Evolutionary conservation across 768 basidiomycete genomes (phyloP), one percentile per base, ranked within the genome.

Genomic region (Xanthoconium purpureum): DNA sequence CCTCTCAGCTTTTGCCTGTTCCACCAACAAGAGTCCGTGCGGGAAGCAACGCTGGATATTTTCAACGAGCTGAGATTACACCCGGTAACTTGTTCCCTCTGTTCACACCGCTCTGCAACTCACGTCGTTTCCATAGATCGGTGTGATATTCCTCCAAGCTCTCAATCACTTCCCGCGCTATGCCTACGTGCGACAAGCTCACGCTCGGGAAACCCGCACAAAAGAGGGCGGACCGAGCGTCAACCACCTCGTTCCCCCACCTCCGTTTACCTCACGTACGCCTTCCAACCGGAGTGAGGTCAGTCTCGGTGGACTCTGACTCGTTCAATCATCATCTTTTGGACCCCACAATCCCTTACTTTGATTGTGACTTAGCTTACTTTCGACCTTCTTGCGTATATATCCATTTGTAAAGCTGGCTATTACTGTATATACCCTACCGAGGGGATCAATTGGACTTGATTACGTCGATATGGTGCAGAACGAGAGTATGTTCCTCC

Each of bases 161-260:
- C 78, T 96, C 28, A 96, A 94, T 67, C 88, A 91, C 63, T 96
- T 95, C 69, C 91, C 94, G 66, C 84, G 90, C 4, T 89, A 91
- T 56, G 89, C 94, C 0, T 95, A 92, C 65, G 84, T 91, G 28
- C 82, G 93, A 43, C 87, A 91, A 68, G 91, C 90, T 0, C 81
- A 89, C 66, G 83, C 82, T 14, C 78, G 80, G 36, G 87, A 91
- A 58, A 73, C 62, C 7, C 69, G 71, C n/a, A 42, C 59, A 0
- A 69, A 67, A 52, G 77, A 78, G n/a, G 56, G 68, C 11, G 38
- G n/a, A 15, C 30, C 54, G 13, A 46, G 29, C 2, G n/a, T 2
- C 12, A 70, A 73, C 45, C 68, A 71, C 28, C 71, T 77, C 39
- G 49, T 59, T 9, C 73, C 73, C 29, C 78, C 76, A 6, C 62